phyloP scores from a whole-genome alignment of 2,329 filamentous ascomycete species.

The Aspergillus sp. region DNA sequence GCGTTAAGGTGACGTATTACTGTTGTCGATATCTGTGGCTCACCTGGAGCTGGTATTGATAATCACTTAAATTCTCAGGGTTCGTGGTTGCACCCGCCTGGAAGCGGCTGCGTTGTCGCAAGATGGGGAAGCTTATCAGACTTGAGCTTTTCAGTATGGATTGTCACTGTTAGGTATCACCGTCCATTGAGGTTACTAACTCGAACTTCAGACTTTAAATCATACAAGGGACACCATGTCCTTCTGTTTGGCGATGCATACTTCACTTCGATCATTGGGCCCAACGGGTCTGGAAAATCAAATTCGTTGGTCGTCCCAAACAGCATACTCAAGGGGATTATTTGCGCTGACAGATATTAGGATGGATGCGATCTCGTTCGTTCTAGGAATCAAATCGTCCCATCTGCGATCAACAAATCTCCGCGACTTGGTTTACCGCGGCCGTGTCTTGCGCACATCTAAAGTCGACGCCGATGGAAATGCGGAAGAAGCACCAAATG shows the following conservation, averaged over 20 bases:
- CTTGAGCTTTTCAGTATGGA: conserved; percentile 86
- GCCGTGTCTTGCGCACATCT: conserved; percentile 83
- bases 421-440: conserved; percentile 92
- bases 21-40: not conserved
- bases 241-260: conserved; percentile 96
- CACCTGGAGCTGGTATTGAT: not conserved
- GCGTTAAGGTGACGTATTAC: not conserved
- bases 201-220: conserved; percentile 79
- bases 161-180: not conserved
- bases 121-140: conserved; percentile 92
- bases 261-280: conserved; percentile 98
- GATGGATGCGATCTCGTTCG: conserved; percentile 99
- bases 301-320: conserved; percentile 69
- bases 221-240: conserved; percentile 94
- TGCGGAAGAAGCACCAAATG: conserved; percentile 58
- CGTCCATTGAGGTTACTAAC: not conserved
- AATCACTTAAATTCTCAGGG: conserved; percentile 6
- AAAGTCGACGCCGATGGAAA: conserved; percentile 86
- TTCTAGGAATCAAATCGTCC: conserved; percentile 97
- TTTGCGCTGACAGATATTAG: conserved; percentile 43
- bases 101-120: conserved; percentile 34
- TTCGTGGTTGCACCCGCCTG: conserved; percentile 15
- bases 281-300: conserved; percentile 98
- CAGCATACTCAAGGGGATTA: not conserved
- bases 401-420: conserved; percentile 91